These are phyloP conservation scores for Austroboletus rostrupii DNA, from an alignment of 1,284 basidiomycete genomes.

Conservation along the genomic window DNA sequence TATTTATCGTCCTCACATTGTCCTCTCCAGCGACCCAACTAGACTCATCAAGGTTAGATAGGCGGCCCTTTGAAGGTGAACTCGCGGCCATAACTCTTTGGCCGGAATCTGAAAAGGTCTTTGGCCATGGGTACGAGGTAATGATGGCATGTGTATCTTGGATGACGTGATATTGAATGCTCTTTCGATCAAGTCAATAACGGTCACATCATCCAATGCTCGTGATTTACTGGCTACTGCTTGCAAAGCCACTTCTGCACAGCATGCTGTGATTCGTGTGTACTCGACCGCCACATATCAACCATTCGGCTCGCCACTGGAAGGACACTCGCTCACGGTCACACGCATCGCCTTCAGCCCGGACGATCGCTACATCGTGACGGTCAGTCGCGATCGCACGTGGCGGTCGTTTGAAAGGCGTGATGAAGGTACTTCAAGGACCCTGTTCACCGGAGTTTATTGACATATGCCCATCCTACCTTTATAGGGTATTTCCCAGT, in stretches of 20 bases:
- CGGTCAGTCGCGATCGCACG: slow-evolving; percentile 87
- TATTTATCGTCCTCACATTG: neutral
- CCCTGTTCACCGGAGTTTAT: neutral
- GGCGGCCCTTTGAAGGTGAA: slow-evolving; percentile 79
- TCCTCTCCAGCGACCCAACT: slow-evolving; percentile 8
- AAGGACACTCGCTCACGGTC: slow-evolving; percentile 86
- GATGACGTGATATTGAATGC: slow-evolving; percentile 7
- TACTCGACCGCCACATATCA: slow-evolving; percentile 73
- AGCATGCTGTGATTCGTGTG: slow-evolving; percentile 88
- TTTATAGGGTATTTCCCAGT: slow-evolving; percentile 55
- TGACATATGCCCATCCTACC: neutral
- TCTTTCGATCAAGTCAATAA: slow-evolving; percentile 56
- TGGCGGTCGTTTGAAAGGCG: slow-evolving; percentile 79
- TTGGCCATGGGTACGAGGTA: slow-evolving; percentile 97
- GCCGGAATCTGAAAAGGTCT: slow-evolving; percentile 97
- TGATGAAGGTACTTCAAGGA: slow-evolving; percentile 39
- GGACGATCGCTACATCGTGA: slow-evolving; percentile 74
- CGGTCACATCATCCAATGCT: slow-evolving; percentile 69
- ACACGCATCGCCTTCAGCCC: slow-evolving; percentile 88
- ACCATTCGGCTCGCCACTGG: slow-evolving; percentile 65
- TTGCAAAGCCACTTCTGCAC: slow-evolving; percentile 82
- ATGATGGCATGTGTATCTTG: slow-evolving; percentile 9
- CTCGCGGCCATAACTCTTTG: slow-evolving; percentile 86
- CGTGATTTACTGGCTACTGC: slow-evolving; percentile 82
- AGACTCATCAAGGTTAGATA: slow-evolving; percentile 19